These are phyloP conservation scores for Platanus orientalis DNA, from an alignment of 164 flowering plant genomes.

Conservation along the genomic window DNA sequence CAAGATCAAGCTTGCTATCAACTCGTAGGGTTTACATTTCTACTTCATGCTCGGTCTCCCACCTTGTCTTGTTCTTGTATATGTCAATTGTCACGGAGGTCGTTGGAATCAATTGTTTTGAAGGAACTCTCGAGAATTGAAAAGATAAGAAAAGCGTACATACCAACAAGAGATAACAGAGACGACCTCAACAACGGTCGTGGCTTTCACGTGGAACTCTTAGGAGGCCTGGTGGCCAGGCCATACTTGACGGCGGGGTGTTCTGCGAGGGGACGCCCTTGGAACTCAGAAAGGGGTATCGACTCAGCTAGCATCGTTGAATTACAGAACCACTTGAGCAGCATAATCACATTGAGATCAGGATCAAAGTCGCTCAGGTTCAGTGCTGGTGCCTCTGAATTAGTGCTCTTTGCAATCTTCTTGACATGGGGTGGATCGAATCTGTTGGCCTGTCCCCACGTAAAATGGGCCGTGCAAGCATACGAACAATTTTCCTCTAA, in stretches of 20 bases:
- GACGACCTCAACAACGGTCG: constrained; percentile 71
- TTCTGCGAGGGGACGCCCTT: constrained; percentile 73
- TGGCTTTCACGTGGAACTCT: constrained; percentile 55
- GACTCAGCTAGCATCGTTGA: constrained; percentile 64
- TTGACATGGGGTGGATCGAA: constrained; percentile 62
- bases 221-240: constrained; percentile 66
- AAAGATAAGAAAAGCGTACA: constrained; percentile 8
- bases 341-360: constrained; percentile 44
- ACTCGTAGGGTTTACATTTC: no score
- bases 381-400: constrained; percentile 34
- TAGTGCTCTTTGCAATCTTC: constrained; percentile 12
- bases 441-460: constrained; percentile 83
- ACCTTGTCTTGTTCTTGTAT: constrained; percentile 81
- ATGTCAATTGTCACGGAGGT: no score
- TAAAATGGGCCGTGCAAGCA: constrained; percentile 80
- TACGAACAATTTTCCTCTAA: no score
- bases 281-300: constrained; percentile 64
- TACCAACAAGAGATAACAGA: constrained; percentile 82
- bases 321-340: constrained; percentile 76
- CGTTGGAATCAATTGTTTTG: no score
- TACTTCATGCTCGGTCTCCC: constrained; percentile 83
- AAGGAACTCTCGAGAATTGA: no score
- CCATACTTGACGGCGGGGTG: constrained; percentile 70
- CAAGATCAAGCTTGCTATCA: no score
- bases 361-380: constrained; percentile 47